phyloP scores from a whole-genome alignment of 2,329 filamentous ascomycete species.

The Fusarium robinianum region DNA sequence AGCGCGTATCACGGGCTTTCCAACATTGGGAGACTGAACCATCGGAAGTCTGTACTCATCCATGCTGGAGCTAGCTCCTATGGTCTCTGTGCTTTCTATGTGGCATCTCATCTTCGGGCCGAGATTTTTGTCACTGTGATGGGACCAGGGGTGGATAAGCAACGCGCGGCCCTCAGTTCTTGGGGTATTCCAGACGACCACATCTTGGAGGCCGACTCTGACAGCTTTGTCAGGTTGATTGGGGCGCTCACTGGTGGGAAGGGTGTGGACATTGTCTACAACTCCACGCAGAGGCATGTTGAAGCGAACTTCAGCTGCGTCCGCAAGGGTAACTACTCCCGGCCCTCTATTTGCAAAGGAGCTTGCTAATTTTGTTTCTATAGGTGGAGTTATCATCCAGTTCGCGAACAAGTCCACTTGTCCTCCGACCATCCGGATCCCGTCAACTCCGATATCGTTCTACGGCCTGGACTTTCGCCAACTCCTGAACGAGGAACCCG shows the following conservation, averaged over 20 bases:
- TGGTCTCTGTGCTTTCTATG: constrained; percentile 50
- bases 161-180: constrained; percentile 48
- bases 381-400: constrained; percentile 44
- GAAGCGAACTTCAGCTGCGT: constrained; percentile 43
- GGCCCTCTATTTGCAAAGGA: constrained; percentile 4
- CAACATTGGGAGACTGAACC: constrained; percentile 36
- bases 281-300: constrained; percentile 46
- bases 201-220: constrained; percentile 46
- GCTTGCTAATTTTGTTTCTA: constrained; percentile 14
- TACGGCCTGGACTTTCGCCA: constrained; percentile 42
- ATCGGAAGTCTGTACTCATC: constrained; percentile 46
- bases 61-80: constrained; percentile 50
- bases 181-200: constrained; percentile 37
- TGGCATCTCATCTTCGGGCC: constrained; percentile 45
- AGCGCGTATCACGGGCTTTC: constrained; percentile 51
- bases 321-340: constrained; percentile 39
- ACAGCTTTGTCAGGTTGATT: constrained; percentile 42
- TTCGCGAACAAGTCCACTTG: constrained; percentile 34
- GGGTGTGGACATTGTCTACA: constrained; percentile 52
- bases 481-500: constrained; percentile 41
- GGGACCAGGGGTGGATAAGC: constrained; percentile 35
- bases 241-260: constrained; percentile 38
- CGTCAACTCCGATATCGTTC: constrained; percentile 33
- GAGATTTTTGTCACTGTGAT: constrained; percentile 50
- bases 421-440: constrained; percentile 17